These are phyloP conservation scores for Leishmania major DNA, from an alignment of 208 protist species.

Conservation along the genomic window DNA sequence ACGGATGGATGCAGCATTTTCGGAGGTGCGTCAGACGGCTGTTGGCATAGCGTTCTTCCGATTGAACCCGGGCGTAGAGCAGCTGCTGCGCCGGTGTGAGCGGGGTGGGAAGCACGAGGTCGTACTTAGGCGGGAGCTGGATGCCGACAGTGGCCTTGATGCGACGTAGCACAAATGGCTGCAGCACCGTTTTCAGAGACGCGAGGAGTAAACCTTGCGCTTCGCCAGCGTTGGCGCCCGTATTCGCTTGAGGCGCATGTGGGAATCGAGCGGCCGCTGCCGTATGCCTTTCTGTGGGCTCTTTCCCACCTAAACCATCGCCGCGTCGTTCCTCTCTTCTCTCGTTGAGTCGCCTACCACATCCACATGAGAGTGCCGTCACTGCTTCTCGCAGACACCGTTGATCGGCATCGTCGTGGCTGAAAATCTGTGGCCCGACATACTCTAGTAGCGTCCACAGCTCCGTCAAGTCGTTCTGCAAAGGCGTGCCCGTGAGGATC, in stretches of 20 bases:
- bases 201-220: neutral
- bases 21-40: constrained; percentile 54
- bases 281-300: neutral
- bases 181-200: constrained; percentile 35
- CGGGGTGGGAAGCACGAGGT: constrained; percentile 73
- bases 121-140: constrained; percentile 50
- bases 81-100: constrained; percentile 88
- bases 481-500: constrained; percentile 95
- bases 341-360: neutral
- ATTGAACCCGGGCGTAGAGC: constrained; percentile 81
- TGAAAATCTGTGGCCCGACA: constrained; percentile 95
- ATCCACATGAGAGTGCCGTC: neutral
- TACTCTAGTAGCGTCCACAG: constrained; percentile 99
- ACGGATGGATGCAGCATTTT: constrained; percentile 55
- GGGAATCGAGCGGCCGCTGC: neutral
- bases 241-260: neutral
- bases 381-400: constrained; percentile 62
- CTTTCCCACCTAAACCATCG: neutral
- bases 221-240: constrained; percentile 6
- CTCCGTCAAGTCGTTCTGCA: constrained; percentile 98
- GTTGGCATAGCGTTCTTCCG: constrained; percentile 13
- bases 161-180: constrained; percentile 59
- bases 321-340: neutral
- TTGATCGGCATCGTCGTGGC: constrained; percentile 22
- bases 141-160: constrained; percentile 48